phyloP scores from a whole-genome alignment of 495 filamentous ascomycete genomes.

The Corynascus novoguineensis region DNA sequence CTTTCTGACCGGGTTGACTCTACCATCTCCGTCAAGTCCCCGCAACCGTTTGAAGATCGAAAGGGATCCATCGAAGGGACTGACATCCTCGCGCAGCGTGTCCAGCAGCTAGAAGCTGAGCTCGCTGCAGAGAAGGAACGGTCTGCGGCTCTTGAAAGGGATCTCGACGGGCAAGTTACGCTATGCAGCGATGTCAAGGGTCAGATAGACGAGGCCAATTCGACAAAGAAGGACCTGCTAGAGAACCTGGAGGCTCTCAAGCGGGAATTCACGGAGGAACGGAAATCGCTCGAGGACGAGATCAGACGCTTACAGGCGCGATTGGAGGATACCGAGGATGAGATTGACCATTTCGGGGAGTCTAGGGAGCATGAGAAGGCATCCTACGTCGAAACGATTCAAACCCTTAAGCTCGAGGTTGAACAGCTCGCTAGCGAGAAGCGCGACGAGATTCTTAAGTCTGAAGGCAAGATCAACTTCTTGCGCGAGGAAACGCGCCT shows the following conservation, averaged over 20 bases:
- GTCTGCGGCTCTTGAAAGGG: constrained; percentile 52
- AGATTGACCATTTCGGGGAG: constrained; percentile 78
- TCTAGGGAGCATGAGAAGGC: constrained; percentile 72
- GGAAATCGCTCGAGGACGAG: constrained; percentile 72
- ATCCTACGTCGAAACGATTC: constrained; percentile 60
- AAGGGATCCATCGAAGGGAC: constrained; percentile 34
- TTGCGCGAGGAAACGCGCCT: constrained; percentile 51
- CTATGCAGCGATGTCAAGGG: constrained; percentile 61
- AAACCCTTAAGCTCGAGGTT: constrained; percentile 64
- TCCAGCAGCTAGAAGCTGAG: constrained; percentile 78
- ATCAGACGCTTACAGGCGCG: constrained; percentile 66
- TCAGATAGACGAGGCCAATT: constrained; percentile 74
- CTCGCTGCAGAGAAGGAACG: constrained; percentile 53
- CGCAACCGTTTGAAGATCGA: constrained; percentile 32
- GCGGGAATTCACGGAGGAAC: constrained; percentile 79
- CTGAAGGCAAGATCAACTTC: constrained; percentile 50
- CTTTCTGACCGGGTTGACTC: constrained; percentile 38
- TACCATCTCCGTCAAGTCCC: constrained; percentile 37
- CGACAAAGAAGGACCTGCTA: constrained; percentile 90
- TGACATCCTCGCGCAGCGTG: constrained; percentile 46
- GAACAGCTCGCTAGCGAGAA: constrained; percentile 53
- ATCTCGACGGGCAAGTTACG: constrained; percentile 51
- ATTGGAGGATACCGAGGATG: constrained; percentile 83
- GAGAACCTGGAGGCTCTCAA: constrained; percentile 90
- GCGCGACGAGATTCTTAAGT: constrained; percentile 51